phyloP scores from a whole-genome alignment of 106 monocot species.

The Ottelia alismoides region DNA sequence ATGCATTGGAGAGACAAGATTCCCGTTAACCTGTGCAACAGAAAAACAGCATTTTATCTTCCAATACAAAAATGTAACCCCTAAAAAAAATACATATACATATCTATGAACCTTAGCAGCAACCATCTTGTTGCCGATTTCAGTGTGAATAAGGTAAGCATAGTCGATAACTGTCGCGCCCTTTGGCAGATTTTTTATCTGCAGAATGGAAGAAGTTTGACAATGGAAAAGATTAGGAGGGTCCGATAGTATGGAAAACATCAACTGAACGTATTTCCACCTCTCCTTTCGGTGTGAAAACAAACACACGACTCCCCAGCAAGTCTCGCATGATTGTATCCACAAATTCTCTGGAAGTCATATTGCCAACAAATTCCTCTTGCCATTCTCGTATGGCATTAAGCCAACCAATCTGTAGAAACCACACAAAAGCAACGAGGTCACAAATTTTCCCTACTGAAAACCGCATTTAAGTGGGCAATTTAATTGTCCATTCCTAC shows the following conservation, averaged over 20 bases:
- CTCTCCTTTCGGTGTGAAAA: constrained; percentile 99
- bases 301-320: constrained; percentile 90
- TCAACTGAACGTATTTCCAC: constrained; percentile 12
- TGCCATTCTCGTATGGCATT: constrained; percentile 99
- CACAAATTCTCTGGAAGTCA: constrained; percentile 99
- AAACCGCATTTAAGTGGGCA: background rate
- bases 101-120: constrained; percentile 58
- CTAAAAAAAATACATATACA: background rate
- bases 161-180: constrained; percentile 95
- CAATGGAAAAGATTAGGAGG: too few relatives aligned
- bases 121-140: constrained; percentile 98
- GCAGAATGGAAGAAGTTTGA: constrained; percentile 8
- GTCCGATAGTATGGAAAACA: too few relatives aligned
- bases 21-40: constrained; percentile 80
- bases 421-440: background rate
- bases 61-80: background rate
- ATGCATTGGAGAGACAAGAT: constrained; percentile 84
- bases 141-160: constrained; percentile 91
- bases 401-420: constrained; percentile 81
- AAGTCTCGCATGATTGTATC: constrained; percentile 81
- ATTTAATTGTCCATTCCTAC: constrained; percentile 16
- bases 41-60: background rate
- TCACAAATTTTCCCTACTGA: background rate
- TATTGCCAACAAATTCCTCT: constrained; percentile 98
- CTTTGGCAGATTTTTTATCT: constrained; percentile 94